A percentile compares a stretch with the other conserved stretches of the same genome.
Conservation (phyloP, 306 rosid species). For the Malus asiatica region DNA sequence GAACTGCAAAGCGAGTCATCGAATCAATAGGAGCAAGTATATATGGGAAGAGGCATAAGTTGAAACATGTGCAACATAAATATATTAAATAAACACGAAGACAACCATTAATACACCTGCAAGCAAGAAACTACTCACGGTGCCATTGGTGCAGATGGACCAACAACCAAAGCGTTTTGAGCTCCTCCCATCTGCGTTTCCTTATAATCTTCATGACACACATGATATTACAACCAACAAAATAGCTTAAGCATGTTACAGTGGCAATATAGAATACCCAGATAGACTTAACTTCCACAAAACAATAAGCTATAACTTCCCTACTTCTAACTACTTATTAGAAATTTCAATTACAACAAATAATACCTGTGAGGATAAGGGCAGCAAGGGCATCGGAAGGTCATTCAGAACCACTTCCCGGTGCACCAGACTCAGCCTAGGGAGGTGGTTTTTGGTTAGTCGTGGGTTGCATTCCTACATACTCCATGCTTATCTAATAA, state of each 20-base stretch:
- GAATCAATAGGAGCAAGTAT: no score
- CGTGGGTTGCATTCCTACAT: constrained; percentile 47
- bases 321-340: background rate
- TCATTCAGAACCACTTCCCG: constrained; percentile 29
- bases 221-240: constrained; percentile 5
- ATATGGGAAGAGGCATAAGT: background rate
- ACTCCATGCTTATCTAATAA: constrained; percentile 59
- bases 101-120: background rate
- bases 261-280: no score
- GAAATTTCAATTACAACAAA: background rate
- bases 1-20: no score
- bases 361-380: constrained; percentile 54
- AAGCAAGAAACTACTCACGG: constrained; percentile 31
- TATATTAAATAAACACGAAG: background rate
- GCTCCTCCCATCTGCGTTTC: constrained; percentile 39
- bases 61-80: background rate
- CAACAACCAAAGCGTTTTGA: constrained; percentile 73
- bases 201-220: constrained; percentile 54
- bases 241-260: background rate
- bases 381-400: constrained; percentile 54
- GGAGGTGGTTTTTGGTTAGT: constrained; percentile 36
- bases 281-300: background rate
- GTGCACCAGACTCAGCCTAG: constrained; percentile 24
- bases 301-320: background rate
- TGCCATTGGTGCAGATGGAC: constrained; percentile 63